Evolutionary conservation across 1,284 basidiomycete genomes (phyloP), one percentile per base, ranked within the genome.

Genomic region (Rhodotorula sp.): DNA sequence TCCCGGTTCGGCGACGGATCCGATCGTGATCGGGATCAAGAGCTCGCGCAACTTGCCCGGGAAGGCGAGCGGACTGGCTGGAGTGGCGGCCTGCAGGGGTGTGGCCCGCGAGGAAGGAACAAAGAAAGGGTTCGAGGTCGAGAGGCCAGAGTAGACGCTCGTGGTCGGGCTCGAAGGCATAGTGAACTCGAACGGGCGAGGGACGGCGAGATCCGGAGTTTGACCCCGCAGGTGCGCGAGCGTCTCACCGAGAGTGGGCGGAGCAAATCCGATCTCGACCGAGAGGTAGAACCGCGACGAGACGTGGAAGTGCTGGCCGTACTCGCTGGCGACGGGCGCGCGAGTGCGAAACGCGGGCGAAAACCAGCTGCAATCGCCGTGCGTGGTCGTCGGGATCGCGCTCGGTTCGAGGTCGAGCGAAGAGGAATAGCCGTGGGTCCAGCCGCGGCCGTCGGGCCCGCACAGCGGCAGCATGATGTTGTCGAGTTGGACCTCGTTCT

Each of bases 1-100:
- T 18, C 71, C 70, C 34, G 83, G 83, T 70, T 84, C 83, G 20
- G 81, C 80, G 46, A 84, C 83, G 12, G 80, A 81, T 2, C 83
- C 83, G 67, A 84, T 80, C 26, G 81, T 79, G 75, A 84, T 77
- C 0, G 83, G 82, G 47, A 84, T 73, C n/a, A 81, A 76, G 14
- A 83, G 76, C 31, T 81, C 80, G 49, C 81, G 78, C 29, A 81
- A 62, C 69, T 78, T 79, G 62, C 77, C 79, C 6, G 79, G 79
- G 75, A 80, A 80, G 43, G 73, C 54, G 49, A 73, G 73, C 10
- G 68, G 46, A 26, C 64, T 60, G 3, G 72, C n/a, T 3, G 70
- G 65, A 12, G 64, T 52, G 26, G 69, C 62, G 39, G 47, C 57
- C 29, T 60, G 34, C 21, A 51, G 43, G 21, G 66, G 66, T 21